A percentile compares a stretch with the other conserved stretches of the same genome.
Evolutionary conservation across 2,329 filamentous ascomycete genomes (phyloP).

Genomic region (Colletotrichum sp.): DNA sequence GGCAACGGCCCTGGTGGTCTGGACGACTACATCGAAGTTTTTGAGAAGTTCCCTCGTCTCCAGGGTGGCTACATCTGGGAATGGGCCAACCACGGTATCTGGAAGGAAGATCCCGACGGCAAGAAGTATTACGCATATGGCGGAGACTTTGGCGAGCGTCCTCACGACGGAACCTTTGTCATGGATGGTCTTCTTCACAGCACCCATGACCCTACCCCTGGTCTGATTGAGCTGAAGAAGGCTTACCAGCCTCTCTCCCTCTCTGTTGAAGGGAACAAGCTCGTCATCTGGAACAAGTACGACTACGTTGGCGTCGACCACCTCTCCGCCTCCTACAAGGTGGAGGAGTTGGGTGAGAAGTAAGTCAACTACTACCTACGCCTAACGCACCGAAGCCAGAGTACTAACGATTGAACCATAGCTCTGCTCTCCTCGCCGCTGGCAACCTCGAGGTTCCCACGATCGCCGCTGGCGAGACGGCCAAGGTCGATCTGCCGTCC

Average conservation of each 20-base stretch:
- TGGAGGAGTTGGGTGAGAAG: constrained; percentile 47
- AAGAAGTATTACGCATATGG: constrained; percentile 63
- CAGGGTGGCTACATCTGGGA: constrained; percentile 74
- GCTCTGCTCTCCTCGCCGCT: constrained; percentile 31
- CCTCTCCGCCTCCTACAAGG: constrained; percentile 45
- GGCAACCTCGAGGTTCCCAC: constrained; percentile 45
- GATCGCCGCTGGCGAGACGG: constrained; percentile 41
- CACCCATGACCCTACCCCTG: constrained; percentile 60
- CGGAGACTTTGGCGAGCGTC: constrained; percentile 66
- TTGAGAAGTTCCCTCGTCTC: constrained; percentile 63
- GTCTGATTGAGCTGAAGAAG: constrained; percentile 62
- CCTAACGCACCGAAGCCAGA: background rate
- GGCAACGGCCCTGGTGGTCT: constrained; percentile 76
- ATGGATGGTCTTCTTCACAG: constrained; percentile 65
- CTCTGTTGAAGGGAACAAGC: constrained; percentile 35
- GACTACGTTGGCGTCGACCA: constrained; percentile 52
- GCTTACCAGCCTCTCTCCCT: constrained; percentile 60
- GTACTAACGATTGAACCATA: constrained; percentile 18
- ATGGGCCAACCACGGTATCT: constrained; percentile 67
- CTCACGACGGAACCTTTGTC: constrained; percentile 66
- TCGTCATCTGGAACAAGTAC: constrained; percentile 48
- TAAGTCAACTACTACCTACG: constrained; percentile 30
- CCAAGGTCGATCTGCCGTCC: constrained; percentile 36
- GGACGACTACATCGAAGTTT: constrained; percentile 70
- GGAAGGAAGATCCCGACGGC: constrained; percentile 46